Evolutionary conservation across 2,329 filamentous ascomycete genomes (phyloP), one percentile per base, ranked within the genome.

Genomic region (Aureobasidium sp.): DNA sequence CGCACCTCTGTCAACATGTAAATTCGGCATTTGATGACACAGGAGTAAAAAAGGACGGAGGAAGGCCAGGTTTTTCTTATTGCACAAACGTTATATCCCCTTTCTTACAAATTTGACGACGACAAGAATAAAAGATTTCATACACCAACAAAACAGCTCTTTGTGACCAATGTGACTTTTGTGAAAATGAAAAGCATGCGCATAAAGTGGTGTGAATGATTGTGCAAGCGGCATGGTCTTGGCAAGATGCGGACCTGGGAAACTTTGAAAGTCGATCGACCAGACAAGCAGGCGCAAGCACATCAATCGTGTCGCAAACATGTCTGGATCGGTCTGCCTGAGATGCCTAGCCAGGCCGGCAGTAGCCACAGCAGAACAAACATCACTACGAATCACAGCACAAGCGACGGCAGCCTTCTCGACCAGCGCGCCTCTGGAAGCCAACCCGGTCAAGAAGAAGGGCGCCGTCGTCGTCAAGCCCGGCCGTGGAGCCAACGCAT

Each of bases 1-100:
- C 87, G 91, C 78, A 90, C 76, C 64, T 77, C 91, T 59, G 85
- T 96, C 67, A 90, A 88, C 79, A 74, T 96, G 75, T 95, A 88
- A 83, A 72, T 39, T 17, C 24, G 17, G 21, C 24, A 29, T 27
- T 38, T 1, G 12, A 39, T 37, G 45, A 29, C 21, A 29, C 24
- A 16, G 34, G 22, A 50, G 45, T 39, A 27, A 38, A 30, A 49
- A 30, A 12, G 45, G 32, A 39, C 34, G 17, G 45, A 39, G 44
- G 30, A 48, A 30, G 16, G 32, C 16, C 32, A 27, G 44, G 30
- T 37, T 39, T 48, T 29, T 30, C 27, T 32, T 21, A 50, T 50
- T 40, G 48, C 48, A 41, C 37, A 41, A 16, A 51, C 25, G 21
- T 38, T 51, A 51, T 40, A 51, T 51, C 48, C 48, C 48, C 19